A percentile compares a stretch with the other conserved stretches of the same genome.
Conservation (phyloP, 352 stramenopile species). For the Phytophthora quininea region DNA sequence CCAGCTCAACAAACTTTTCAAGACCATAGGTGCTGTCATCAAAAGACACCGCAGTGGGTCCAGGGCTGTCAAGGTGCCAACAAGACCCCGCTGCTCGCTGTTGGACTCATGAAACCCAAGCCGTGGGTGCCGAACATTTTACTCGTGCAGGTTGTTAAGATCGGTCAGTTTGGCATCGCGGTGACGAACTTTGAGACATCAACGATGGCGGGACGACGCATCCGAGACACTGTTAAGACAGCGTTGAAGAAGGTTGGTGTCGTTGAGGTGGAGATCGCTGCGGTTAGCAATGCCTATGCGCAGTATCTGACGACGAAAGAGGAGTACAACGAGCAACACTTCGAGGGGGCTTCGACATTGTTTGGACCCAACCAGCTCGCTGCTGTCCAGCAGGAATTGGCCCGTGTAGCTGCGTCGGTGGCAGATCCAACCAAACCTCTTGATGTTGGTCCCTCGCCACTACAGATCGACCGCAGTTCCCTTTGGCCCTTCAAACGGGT, state of each 20-base stretch:
- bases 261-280: slow-evolving; percentile 51
- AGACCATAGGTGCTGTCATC: slow-evolving; percentile 17
- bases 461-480: slow-evolving; percentile 39
- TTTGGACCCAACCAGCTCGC: slow-evolving; percentile 63
- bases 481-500: slow-evolving; percentile 36
- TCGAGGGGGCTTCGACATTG: slow-evolving; percentile 65
- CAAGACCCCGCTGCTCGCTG: slow-evolving; percentile 40
- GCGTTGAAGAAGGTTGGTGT: slow-evolving; percentile 24
- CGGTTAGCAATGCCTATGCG: slow-evolving; percentile 46
- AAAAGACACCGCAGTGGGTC: slow-evolving; percentile 38
- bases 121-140: slow-evolving; percentile 46
- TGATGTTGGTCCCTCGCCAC: slow-evolving; percentile 36
- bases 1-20: slow-evolving; percentile 33
- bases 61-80: slow-evolving; percentile 38
- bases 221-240: slow-evolving; percentile 33
- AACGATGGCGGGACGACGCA: slow-evolving; percentile 56
- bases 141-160: slow-evolving; percentile 45
- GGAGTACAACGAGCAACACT: slow-evolving; percentile 59
- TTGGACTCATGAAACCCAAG: slow-evolving; percentile 39
- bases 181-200: slow-evolving; percentile 56
- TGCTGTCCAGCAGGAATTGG: too few species aligned
- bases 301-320: slow-evolving; percentile 48
- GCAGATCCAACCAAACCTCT: slow-evolving; percentile 19
- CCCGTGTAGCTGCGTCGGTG: slow-evolving; percentile 19
- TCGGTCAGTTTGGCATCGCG: slow-evolving; percentile 20